Conservation (phyloP, 257 asterid species). For the Solanum virginianum region DNA sequence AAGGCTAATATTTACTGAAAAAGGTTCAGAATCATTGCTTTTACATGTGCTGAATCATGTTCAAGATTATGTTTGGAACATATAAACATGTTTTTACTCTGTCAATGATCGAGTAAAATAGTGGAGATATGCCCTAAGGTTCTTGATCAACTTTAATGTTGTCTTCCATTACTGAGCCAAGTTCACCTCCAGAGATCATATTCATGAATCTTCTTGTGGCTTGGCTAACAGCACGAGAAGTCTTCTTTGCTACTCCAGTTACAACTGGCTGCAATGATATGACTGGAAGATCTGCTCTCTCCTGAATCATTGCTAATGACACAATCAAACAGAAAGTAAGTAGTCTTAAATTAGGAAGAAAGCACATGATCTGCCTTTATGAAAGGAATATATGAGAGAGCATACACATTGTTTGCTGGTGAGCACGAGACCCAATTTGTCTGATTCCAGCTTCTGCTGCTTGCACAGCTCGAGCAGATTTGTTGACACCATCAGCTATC, state of each 20-base stretch:
- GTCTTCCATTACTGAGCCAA: conserved; percentile 27
- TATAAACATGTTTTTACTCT: not conserved
- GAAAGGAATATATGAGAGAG: not conserved
- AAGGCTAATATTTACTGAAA: not conserved
- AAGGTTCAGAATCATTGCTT: not conserved
- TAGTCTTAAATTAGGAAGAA: not conserved
- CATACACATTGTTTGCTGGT: conserved; percentile 71
- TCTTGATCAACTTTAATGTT: conserved; percentile 12
- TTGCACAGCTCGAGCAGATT: conserved; percentile 88
- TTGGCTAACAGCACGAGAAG: conserved; percentile 65
- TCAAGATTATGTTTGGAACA: not conserved
- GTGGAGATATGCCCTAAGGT: not conserved
- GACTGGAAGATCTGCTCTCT: conserved; percentile 79
- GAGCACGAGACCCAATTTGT: conserved; percentile 81
- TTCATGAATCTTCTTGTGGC: conserved; percentile 58
- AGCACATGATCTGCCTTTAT: not conserved
- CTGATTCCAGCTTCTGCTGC: conserved; percentile 90
- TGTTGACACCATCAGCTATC: conserved; percentile 72
- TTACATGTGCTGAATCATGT: not conserved
- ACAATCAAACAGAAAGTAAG: not conserved
- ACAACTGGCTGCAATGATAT: conserved; percentile 78
- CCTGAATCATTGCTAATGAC: conserved; percentile 76
- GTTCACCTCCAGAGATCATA: conserved; percentile 54
- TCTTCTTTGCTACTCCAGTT: conserved; percentile 86
- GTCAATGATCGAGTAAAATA: not conserved